Evolutionary conservation across 78 protist genomes (phyloP).

Genomic region (Corallochytrium limacisporum): DNA sequence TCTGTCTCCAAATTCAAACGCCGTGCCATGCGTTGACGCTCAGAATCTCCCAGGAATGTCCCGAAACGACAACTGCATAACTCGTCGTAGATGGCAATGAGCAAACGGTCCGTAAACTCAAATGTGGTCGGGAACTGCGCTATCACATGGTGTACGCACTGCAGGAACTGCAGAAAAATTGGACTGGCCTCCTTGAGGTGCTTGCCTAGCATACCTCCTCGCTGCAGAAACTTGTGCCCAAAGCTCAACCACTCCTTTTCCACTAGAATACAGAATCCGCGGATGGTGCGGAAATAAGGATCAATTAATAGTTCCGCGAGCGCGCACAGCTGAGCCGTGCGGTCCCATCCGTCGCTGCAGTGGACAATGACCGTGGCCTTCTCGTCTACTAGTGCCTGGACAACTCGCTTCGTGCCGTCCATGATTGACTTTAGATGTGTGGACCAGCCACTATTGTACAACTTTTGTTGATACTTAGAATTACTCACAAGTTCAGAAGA

Average conservation of each 20-base stretch:
- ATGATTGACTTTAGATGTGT: too few relatives aligned
- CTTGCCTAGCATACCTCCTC: too few relatives aligned
- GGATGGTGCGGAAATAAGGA: slow-evolving; percentile 71
- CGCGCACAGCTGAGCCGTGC: slow-evolving; percentile 74
- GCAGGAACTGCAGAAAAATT: slow-evolving; percentile 81
- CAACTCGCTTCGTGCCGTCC: background rate
- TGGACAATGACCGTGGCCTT: slow-evolving; percentile 60
- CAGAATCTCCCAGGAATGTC: too few relatives aligned
- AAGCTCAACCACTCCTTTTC: slow-evolving; percentile 84
- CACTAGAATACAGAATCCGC: slow-evolving; percentile 63
- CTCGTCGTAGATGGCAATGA: too few relatives aligned
- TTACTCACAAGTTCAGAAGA: too few relatives aligned
- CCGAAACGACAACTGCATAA: too few relatives aligned
- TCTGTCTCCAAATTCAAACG: too few relatives aligned
- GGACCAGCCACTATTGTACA: slow-evolving; percentile 5
- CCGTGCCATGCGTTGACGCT: too few relatives aligned
- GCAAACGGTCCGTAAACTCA: too few relatives aligned
- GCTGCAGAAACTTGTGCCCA: slow-evolving; percentile 86
- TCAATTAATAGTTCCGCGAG: slow-evolving; percentile 62
- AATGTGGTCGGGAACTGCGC: slow-evolving; percentile 51
- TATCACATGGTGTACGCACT: slow-evolving; percentile 60
- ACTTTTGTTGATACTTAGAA: slow-evolving; percentile 10
- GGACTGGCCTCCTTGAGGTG: slow-evolving; percentile 47
- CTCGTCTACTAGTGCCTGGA: background rate
- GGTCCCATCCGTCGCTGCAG: slow-evolving; percentile 96